phyloP scores from a whole-genome alignment of 2,329 filamentous ascomycete genomes.

The Xylariomycetidae sp. region DNA sequence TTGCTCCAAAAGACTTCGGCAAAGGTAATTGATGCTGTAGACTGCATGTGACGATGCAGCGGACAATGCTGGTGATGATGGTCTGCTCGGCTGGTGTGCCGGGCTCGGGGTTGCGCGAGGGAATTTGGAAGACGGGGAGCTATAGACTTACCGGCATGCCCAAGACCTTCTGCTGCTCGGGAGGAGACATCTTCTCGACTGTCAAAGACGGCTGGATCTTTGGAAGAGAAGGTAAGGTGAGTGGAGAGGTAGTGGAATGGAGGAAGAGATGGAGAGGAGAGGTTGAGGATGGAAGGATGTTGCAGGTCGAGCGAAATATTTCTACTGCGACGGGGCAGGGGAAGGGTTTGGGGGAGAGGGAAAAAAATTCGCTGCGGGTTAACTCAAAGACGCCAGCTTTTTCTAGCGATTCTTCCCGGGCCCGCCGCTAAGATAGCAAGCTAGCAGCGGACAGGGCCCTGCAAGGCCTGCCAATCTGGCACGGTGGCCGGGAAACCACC shows the following conservation, averaged over 20 bases:
- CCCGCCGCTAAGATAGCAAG: constrained; percentile 21
- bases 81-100: background rate
- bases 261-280: constrained; percentile 11
- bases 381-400: constrained; percentile 38
- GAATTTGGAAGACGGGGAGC: constrained; percentile 10
- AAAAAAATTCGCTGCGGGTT: constrained; percentile 49
- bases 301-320: constrained; percentile 34
- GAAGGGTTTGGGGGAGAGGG: constrained; percentile 32
- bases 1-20: constrained; percentile 1
- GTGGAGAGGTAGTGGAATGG: constrained; percentile 44
- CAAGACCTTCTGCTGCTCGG: constrained; percentile 52
- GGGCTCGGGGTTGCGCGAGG: constrained; percentile 10
- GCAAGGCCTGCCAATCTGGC: constrained; percentile 9
- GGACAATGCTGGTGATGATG: no score
- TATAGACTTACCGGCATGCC: constrained; percentile 58
- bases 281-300: constrained; percentile 11
- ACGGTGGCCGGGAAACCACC: constrained; percentile 18
- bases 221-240: constrained; percentile 46
- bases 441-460: background rate
- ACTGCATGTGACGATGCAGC: constrained; percentile 13
- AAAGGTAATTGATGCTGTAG: constrained; percentile 17
- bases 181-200: constrained; percentile 49
- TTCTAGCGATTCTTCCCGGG: constrained; percentile 50
- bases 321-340: constrained; percentile 36
- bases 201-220: constrained; percentile 30